Conservation (phyloP, 2,329 filamentous ascomycete genomes). For the Xylariaceae sp. region DNA sequence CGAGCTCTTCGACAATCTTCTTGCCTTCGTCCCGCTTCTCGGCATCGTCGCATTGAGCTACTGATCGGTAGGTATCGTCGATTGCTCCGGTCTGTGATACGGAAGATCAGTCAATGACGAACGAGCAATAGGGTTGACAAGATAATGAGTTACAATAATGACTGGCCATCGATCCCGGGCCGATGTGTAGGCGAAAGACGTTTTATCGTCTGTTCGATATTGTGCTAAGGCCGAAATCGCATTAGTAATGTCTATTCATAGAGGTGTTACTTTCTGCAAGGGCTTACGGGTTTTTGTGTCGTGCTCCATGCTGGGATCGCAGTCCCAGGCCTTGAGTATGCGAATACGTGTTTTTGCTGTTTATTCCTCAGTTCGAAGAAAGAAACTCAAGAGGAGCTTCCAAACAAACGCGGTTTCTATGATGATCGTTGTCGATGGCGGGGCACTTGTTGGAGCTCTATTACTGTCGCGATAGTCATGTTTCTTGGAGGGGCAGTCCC, state of each 20-base stretch:
- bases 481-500: too few relatives aligned
- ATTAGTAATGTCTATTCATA: neutral
- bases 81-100: slow-evolving; percentile 75
- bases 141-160: slow-evolving; percentile 67
- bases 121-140: neutral
- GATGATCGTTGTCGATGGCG: too few relatives aligned
- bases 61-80: slow-evolving; percentile 85
- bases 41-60: slow-evolving; percentile 56
- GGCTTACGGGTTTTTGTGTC: slow-evolving; percentile 64
- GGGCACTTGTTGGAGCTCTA: too few relatives aligned
- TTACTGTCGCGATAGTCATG: too few relatives aligned
- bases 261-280: too few relatives aligned
- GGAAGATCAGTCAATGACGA: slow-evolving; percentile 18
- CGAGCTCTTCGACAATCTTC: slow-evolving; percentile 74
- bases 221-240: slow-evolving; percentile 50
- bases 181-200: slow-evolving; percentile 83
- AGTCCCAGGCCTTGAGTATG: too few relatives aligned
- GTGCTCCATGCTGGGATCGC: slow-evolving; percentile 12
- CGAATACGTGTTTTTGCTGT: too few relatives aligned
- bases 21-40: slow-evolving; percentile 78
- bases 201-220: slow-evolving; percentile 76
- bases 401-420: too few relatives aligned
- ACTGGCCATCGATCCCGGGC: slow-evolving; percentile 88
- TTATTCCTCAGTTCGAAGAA: too few relatives aligned
- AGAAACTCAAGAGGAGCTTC: too few relatives aligned